These are phyloP conservation scores for Penicillium palitans DNA, from an alignment of 2,329 filamentous ascomycete genomes.

Conservation along the genomic window DNA sequence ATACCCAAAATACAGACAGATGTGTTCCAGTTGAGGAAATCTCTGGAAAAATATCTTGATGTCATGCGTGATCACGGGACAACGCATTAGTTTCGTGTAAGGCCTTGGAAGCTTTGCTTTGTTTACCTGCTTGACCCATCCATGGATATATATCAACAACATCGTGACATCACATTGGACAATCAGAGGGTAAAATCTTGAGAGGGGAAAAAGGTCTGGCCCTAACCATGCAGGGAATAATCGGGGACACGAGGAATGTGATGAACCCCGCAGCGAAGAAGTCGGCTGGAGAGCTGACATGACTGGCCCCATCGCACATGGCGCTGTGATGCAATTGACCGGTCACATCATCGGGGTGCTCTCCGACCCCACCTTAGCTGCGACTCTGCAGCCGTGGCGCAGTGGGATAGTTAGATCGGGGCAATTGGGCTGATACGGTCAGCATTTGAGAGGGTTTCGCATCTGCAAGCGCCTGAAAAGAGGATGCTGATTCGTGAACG, in stretches of 20 bases:
- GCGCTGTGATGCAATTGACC: conserved; percentile 25
- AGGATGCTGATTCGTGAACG: not conserved
- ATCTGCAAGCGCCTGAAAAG: conserved; percentile 12
- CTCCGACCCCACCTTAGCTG: conserved; percentile 21
- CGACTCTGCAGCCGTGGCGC: conserved; percentile 11
- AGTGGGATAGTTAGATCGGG: conserved; percentile 14
- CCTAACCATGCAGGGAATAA: conserved; percentile 1
- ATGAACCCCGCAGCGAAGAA: conserved; percentile 27
- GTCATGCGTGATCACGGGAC: conserved; percentile 30
- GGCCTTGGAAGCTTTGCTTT: conserved; percentile 12
- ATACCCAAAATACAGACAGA: conserved; percentile 3
- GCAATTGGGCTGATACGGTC: conserved; percentile 8
- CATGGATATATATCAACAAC: not conserved
- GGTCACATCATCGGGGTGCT: conserved; percentile 24
- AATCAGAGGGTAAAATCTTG: not conserved
- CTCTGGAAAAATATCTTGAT: conserved; percentile 8
- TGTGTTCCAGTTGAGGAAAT: not conserved
- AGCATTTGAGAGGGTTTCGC: conserved; percentile 2
- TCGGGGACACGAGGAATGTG: conserved; percentile 18
- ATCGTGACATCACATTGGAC: conserved; percentile 24
- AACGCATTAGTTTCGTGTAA: conserved; percentile 23
- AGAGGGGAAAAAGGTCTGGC: conserved; percentile 14
- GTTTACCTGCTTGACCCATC: conserved; percentile 19
- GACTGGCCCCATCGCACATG: conserved; percentile 27
- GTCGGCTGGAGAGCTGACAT: conserved; percentile 17